phyloP scores from a whole-genome alignment of 306 rosid species.

The Clitoria ternatea region DNA sequence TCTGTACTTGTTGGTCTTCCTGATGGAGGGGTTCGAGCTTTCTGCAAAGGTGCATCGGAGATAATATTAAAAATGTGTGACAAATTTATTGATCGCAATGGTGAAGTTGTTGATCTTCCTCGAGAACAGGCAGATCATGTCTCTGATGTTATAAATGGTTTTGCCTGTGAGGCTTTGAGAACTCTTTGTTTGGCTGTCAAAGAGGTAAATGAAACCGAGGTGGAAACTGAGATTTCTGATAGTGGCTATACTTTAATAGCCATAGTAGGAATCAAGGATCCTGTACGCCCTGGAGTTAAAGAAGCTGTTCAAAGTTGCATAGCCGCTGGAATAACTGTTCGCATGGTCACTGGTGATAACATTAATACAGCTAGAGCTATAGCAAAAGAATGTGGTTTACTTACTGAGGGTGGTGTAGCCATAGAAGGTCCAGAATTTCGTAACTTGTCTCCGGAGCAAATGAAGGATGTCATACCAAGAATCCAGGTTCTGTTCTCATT shows the following conservation, averaged over 20 bases:
- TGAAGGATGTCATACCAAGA: conserved; percentile 62
- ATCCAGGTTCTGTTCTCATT: conserved; percentile 64
- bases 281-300: conserved; percentile 84
- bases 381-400: conserved; percentile 94
- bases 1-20: conserved; percentile 78
- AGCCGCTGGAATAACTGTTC: conserved; percentile 83
- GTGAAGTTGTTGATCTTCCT: conserved; percentile 54
- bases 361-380: conserved; percentile 89
- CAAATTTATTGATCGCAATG: conserved; percentile 59
- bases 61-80: conserved; percentile 67
- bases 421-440: conserved; percentile 75
- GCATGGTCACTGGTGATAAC: conserved; percentile 98
- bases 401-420: conserved; percentile 70
- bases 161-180: conserved; percentile 88
- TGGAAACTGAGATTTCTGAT: conserved; percentile 46
- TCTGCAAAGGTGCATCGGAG: conserved; percentile 98
- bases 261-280: conserved; percentile 93
- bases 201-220: conserved; percentile 43
- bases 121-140: conserved; percentile 36
- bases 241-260: conserved; percentile 70
- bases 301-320: conserved; percentile 82
- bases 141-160: conserved; percentile 53
- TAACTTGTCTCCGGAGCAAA: conserved; percentile 50
- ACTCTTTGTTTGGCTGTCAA: conserved; percentile 84
- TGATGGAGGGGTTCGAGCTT: conserved; percentile 55